Evolutionary conservation across 2,329 filamentous ascomycete species (phyloP), one percentile per base, ranked within the genome.

Genomic region (Chaetomium olivaceum): DNA sequence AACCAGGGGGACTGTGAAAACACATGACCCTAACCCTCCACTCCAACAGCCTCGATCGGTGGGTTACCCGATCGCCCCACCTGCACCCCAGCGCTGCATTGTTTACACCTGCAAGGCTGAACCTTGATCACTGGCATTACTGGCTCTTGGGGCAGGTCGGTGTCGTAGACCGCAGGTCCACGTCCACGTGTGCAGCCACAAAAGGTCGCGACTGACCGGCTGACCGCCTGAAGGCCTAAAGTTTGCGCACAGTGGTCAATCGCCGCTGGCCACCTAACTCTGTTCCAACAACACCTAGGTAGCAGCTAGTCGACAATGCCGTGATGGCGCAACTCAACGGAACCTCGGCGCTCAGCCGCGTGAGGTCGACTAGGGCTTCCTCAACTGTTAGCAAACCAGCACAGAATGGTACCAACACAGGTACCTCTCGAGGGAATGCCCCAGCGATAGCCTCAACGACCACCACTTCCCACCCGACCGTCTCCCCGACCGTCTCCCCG

Each of bases 281-380:
- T 12, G 4, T 7, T 6, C 33, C 11, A 12, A 27, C 11, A 31
- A 33, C 9, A 29, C 19, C 9, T 36, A 14, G 3, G 14, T 2
- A 23, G 1, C n/a, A 21, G 8, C 33, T 36, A 54, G 11, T 52
- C 46, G 55, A 70, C 64, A 31, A 73, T 72, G 72, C 65, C 52
- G 58, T 67, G 46, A 74, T 74, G 72, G 70, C 68, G 52, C 66
- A 67, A 31, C 64, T 66, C 48, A 68, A 67, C 56, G 63, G 62
- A 58, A 64, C 70, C 52, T 67, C 70, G 11, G 63, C 69, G 56
- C 67, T 73, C 58, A 63, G 71, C 31, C 73, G 73, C 52, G 71
- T 72, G 29, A 68, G 71, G 52, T 72, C 74, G 25, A 65, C 61
- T n/a, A 70, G 74, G 50, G 58, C 68, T 63, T 70, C 68, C 8